Evolutionary conservation across 805 yeast species (phyloP).

Genomic region (Hanseniaspora jakobsenii): DNA sequence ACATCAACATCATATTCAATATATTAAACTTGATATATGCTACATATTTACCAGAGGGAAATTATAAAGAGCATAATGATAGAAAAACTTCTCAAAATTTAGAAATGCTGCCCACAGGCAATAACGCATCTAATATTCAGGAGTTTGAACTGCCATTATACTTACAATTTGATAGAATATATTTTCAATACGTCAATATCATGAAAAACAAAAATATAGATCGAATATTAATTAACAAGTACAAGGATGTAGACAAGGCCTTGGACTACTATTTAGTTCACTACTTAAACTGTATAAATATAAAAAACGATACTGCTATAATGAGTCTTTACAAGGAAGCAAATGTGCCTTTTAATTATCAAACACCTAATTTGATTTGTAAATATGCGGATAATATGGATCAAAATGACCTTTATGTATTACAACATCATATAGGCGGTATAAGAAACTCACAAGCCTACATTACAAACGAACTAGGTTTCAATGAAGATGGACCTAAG

Average conservation of each 20-base stretch:
- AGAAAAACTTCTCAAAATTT: no score
- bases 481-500: not conserved
- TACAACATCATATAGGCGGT: conserved; percentile 14
- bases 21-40: conserved; percentile 12
- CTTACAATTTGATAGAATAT: conserved; percentile 10
- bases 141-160: not conserved
- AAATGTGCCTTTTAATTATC: not conserved
- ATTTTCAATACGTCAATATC: conserved; percentile 7
- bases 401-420: not conserved
- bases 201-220: conserved; percentile 10
- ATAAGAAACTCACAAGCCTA: conserved; percentile 13
- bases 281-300: conserved; percentile 2
- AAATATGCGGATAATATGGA: not conserved
- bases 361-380: conserved; percentile 11
- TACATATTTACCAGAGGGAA: not conserved
- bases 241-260: conserved; percentile 1
- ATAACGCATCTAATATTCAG: no score
- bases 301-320: not conserved
- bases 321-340: conserved; percentile 1
- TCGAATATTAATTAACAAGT: conserved; percentile 5
- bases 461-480: conserved; percentile 12
- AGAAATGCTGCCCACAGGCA: no score
- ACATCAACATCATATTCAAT: conserved; percentile 12
- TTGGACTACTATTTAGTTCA: conserved; percentile 9
- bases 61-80: no score